A percentile compares a stretch with the other conserved stretches of the same genome.
These are phyloP conservation scores for Verticillium longisporum DNA, from an alignment of 2,329 filamentous ascomycete genomes.

Conservation along the genomic window DNA sequence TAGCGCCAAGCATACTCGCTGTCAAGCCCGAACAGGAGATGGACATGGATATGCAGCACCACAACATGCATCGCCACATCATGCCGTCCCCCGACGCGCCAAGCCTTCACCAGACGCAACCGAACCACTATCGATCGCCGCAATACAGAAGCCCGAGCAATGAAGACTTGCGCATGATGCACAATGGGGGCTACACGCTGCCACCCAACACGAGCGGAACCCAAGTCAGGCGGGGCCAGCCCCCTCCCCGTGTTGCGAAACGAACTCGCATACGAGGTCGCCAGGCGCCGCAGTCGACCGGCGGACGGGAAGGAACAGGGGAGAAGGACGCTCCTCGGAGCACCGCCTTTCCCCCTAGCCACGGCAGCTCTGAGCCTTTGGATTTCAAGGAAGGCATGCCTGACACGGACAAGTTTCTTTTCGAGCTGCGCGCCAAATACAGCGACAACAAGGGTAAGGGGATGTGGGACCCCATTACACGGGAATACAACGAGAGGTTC, in stretches of 20 bases:
- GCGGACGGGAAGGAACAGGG: not conserved
- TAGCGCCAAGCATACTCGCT: constrained; percentile 1
- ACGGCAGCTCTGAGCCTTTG: constrained; percentile 17
- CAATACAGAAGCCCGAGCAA: not conserved
- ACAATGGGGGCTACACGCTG: not conserved
- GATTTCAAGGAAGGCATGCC: constrained; percentile 37
- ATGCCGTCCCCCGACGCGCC: not conserved
- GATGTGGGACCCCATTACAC: constrained; percentile 50
- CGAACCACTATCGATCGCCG: not conserved
- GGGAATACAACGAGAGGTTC: constrained; percentile 29
- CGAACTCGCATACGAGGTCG: not conserved
- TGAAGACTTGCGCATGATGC: not conserved
- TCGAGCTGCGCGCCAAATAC: constrained; percentile 39
- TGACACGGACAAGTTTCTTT: constrained; percentile 40
- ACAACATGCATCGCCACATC: not conserved
- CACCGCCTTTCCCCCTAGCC: not conserved
- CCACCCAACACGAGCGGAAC: not conserved
- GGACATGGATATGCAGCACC: not conserved
- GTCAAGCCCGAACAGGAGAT: not conserved
- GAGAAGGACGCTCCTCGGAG: not conserved
- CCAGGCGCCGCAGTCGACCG: not conserved
- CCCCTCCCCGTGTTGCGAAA: not conserved
- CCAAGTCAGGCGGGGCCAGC: not conserved
- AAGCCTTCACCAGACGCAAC: not conserved
- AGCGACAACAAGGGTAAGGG: constrained; percentile 44